phyloP scores from a whole-genome alignment of 2,329 filamentous ascomycete genomes.

The Colletotrichum salicis region DNA sequence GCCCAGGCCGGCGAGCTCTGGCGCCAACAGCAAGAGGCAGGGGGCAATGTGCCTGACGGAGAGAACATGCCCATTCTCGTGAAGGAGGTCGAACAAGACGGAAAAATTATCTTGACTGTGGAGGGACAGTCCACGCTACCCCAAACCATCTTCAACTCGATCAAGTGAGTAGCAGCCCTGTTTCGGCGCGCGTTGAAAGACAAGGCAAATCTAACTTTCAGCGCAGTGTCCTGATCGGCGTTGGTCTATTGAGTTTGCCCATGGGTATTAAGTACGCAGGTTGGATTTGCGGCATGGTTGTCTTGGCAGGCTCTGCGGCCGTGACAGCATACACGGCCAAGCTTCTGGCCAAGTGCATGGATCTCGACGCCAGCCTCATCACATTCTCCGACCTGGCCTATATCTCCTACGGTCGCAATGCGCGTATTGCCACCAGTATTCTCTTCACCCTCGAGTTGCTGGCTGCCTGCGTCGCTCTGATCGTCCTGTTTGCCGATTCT shows the following conservation, averaged over 20 bases:
- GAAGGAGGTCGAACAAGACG: slow-evolving; percentile 88
- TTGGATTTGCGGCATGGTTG: slow-evolving; percentile 83
- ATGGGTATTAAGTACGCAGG: slow-evolving; percentile 88
- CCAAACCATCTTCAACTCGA: slow-evolving; percentile 96
- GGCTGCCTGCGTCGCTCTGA: slow-evolving; percentile 87
- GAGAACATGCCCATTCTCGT: slow-evolving; percentile 83
- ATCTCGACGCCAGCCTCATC: slow-evolving; percentile 84
- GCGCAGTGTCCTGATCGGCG: slow-evolving; percentile 79
- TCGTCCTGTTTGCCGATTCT: slow-evolving; percentile 94
- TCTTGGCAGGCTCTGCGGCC: slow-evolving; percentile 78
- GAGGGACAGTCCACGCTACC: slow-evolving; percentile 95
- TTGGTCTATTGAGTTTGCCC: slow-evolving; percentile 89
- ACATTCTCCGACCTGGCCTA: slow-evolving; percentile 96
- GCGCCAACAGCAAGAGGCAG: slow-evolving; percentile 63
- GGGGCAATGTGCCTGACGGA: slow-evolving; percentile 60
- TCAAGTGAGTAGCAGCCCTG: slow-evolving; percentile 64
- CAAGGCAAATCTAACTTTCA: background rate
- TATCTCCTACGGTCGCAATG: slow-evolving; percentile 85
- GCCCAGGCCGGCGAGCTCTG: slow-evolving; percentile 61
- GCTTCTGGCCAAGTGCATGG: slow-evolving; percentile 86
- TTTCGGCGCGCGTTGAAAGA: background rate
- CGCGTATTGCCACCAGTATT: slow-evolving; percentile 83
- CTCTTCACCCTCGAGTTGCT: slow-evolving; percentile 90
- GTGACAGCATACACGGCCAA: slow-evolving; percentile 88
- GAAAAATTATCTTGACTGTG: slow-evolving; percentile 83